These are phyloP conservation scores for Iodosphaeria phyllophila DNA, from an alignment of 2,329 filamentous ascomycete genomes.

Conservation along the genomic window DNA sequence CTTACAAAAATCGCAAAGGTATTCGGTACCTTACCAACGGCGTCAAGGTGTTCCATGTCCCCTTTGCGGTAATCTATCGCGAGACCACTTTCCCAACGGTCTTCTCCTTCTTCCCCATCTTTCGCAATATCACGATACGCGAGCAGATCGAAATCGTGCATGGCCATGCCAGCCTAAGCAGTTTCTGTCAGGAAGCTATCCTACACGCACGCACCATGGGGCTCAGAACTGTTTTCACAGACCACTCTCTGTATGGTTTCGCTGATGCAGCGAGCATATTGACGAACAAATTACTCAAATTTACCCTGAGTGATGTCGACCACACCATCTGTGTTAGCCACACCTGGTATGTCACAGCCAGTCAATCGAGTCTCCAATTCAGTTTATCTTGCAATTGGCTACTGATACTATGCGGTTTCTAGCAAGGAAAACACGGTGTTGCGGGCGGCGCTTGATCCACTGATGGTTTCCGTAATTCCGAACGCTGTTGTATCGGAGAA, in stretches of 20 bases:
- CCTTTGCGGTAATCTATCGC: slow-evolving; percentile 90
- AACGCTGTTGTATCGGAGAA: slow-evolving; percentile 96
- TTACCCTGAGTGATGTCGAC: slow-evolving; percentile 87
- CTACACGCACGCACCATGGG: slow-evolving; percentile 94
- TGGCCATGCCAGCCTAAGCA: slow-evolving; percentile 88
- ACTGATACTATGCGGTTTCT: slow-evolving; percentile 8
- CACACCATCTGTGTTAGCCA: slow-evolving; percentile 98
- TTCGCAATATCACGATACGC: slow-evolving; percentile 86
- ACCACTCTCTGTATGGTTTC: slow-evolving; percentile 94
- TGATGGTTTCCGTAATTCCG: slow-evolving; percentile 96
- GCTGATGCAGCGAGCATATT: slow-evolving; percentile 91
- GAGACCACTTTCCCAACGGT: slow-evolving; percentile 88
- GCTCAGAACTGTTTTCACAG: slow-evolving; percentile 85
- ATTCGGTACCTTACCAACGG: slow-evolving; percentile 94
- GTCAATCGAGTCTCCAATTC: slow-evolving; percentile 2
- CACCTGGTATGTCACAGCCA: slow-evolving; percentile 52
- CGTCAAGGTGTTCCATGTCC: slow-evolving; percentile 94
- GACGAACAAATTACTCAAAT: slow-evolving; percentile 94
- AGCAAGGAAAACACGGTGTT: slow-evolving; percentile 98
- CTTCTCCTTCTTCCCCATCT: slow-evolving; percentile 97
- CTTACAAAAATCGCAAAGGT: slow-evolving; percentile 77
- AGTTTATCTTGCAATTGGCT: no score
- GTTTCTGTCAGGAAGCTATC: slow-evolving; percentile 84
- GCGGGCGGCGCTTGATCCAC: slow-evolving; percentile 77
- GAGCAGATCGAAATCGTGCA: slow-evolving; percentile 96